Conservation (phyloP, 805 yeast genomes). For the Metschnikowia cerradonensis region DNA sequence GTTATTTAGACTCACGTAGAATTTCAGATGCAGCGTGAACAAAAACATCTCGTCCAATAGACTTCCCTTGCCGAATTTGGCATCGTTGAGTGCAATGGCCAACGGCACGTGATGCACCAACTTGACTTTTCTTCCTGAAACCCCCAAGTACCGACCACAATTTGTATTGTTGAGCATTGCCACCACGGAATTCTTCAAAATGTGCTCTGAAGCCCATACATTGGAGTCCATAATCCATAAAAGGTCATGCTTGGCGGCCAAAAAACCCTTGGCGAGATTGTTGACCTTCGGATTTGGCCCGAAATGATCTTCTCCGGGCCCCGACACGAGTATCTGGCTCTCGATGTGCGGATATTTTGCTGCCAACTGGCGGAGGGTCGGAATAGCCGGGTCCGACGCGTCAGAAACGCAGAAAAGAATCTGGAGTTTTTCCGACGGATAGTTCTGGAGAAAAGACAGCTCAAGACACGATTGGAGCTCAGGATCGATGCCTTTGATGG, state of each 20-base stretch:
- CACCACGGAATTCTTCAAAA: slow-evolving; percentile 60
- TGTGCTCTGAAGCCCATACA: slow-evolving; percentile 68
- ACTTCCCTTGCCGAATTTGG: slow-evolving; percentile 11
- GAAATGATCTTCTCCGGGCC: slow-evolving; percentile 45
- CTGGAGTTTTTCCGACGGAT: slow-evolving; percentile 58
- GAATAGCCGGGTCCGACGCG: slow-evolving; percentile 58
- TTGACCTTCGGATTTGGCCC: slow-evolving; percentile 92
- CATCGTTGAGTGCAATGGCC: slow-evolving; percentile 34
- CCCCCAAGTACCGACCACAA: slow-evolving; percentile 40
- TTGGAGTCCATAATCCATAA: slow-evolving; percentile 86
- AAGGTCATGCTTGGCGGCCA: slow-evolving; percentile 62
- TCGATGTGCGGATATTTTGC: slow-evolving; percentile 52
- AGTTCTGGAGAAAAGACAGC: slow-evolving; percentile 63
- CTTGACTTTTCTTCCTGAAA: slow-evolving; percentile 41
- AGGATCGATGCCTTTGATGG: slow-evolving; percentile 80
- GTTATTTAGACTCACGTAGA: slow-evolving; percentile 74
- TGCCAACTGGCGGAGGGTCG: slow-evolving; percentile 49
- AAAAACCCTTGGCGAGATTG: slow-evolving; percentile 78
- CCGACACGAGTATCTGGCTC: slow-evolving; percentile 49
- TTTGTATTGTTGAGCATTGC: slow-evolving; percentile 48
- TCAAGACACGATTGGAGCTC: slow-evolving; percentile 66
- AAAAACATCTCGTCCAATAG: slow-evolving; percentile 78
- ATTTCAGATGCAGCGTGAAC: slow-evolving; percentile 79
- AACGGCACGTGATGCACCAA: slow-evolving; percentile 82
- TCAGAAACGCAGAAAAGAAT: slow-evolving; percentile 73